Conservation (phyloP, 192 early-diverging fungal species). For the Entomortierella beljakovae region DNA sequence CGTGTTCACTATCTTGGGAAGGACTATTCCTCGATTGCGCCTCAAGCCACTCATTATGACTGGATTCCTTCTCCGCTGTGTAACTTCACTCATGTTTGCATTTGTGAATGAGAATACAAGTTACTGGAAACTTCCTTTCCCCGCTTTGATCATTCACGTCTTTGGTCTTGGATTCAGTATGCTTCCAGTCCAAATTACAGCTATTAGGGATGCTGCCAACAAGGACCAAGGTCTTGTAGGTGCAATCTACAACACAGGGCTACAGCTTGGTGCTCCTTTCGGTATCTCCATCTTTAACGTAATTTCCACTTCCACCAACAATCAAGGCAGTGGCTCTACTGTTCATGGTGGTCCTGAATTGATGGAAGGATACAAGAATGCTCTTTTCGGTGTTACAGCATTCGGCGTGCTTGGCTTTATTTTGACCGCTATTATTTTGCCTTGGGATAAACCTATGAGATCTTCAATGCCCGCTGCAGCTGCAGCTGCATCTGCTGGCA, state of each 20-base stretch:
- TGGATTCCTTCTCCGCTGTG: constrained; percentile 19
- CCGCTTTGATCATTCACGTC: constrained; percentile 32
- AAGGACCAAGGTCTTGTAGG: constrained; percentile 45
- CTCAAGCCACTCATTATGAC: constrained; percentile 26
- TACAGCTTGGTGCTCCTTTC: constrained; percentile 49
- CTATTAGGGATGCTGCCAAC: constrained; percentile 34
- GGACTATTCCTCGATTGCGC: constrained; percentile 29
- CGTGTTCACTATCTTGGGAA: constrained; percentile 40
- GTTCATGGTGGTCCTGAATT: constrained; percentile 10
- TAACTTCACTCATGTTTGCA: constrained; percentile 21
- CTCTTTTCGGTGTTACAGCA: constrained; percentile 11
- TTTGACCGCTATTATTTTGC: constrained; percentile 8
- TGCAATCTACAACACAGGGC: constrained; percentile 47
- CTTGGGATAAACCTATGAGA: constrained; percentile 20
- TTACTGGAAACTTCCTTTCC: constrained; percentile 48
- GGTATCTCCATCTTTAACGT: constrained; percentile 49
- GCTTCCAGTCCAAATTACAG: constrained; percentile 36
- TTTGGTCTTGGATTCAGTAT: constrained; percentile 34
- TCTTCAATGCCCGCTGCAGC: neutral
- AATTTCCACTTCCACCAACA: constrained; percentile 38
- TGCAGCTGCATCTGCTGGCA: neutral
- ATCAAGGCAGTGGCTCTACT: constrained; percentile 2
- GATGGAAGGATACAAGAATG: constrained; percentile 32
- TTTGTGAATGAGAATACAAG: constrained; percentile 22
- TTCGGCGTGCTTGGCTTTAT: constrained; percentile 15